A percentile compares a stretch with the other conserved stretches of the same genome.
Conservation (phyloP, 2,329 filamentous ascomycete genomes). For the Colletotrichum musicola region DNA sequence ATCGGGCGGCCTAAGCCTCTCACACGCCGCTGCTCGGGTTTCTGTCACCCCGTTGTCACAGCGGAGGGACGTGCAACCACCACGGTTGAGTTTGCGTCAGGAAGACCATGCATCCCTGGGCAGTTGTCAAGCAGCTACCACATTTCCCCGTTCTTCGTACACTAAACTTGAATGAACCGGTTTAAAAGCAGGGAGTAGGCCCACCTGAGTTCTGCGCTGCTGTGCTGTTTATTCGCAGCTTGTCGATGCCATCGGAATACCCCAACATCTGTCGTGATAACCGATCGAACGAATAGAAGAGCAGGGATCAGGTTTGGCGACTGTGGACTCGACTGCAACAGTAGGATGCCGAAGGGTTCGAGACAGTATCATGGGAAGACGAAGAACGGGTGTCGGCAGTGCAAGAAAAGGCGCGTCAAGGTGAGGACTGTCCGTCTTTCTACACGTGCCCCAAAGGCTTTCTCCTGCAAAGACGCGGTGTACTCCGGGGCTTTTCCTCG, state of each 20-base stretch:
- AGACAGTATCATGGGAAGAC: conserved; percentile 39
- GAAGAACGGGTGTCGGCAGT: conserved; percentile 39
- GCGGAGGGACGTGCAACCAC: conserved; percentile 34
- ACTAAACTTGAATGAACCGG: conserved; percentile 14
- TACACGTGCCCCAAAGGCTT: neutral
- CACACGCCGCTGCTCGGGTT: conserved; percentile 21
- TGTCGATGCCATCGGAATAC: conserved; percentile 11
- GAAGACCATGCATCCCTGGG: conserved; percentile 31
- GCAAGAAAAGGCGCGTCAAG: conserved; percentile 40
- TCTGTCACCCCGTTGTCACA: conserved; percentile 35
- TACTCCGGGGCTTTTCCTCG: neutral
- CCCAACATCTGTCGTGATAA: neutral
- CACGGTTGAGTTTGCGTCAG: conserved; percentile 37
- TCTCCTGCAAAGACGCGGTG: too few relatives aligned
- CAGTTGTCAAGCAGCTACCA: conserved; percentile 25
- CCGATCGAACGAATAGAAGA: conserved; percentile 10
- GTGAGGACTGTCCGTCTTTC: conserved; percentile 15
- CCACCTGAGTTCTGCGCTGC: neutral
- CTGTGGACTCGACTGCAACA: neutral
- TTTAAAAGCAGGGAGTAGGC: conserved; percentile 27
- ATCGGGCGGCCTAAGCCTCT: conserved; percentile 10
- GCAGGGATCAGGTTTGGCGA: conserved; percentile 1
- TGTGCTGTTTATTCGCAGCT: neutral
- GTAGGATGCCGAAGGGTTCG: conserved; percentile 38
- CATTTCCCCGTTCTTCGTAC: conserved; percentile 23